Base-by-base conservation (phyloP, 179 eudicot species). In the Beta lomatogona region DNA sequence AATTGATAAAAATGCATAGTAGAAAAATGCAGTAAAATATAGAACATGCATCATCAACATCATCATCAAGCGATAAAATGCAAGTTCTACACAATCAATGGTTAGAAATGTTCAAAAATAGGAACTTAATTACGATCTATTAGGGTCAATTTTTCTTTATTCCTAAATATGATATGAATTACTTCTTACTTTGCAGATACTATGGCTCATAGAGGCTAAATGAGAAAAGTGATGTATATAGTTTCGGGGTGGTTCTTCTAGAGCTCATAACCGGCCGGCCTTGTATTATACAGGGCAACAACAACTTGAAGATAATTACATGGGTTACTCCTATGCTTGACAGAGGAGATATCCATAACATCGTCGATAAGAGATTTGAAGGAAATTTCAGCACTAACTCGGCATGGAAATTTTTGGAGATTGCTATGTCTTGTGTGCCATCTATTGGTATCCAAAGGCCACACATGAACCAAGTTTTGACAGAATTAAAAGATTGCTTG, bases 371-470 rank as follows among this genome's bases (percentile, higher is more conserved):
- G 21, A 84, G 76, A 11, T 4, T 81, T 9, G 61, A 69, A 4
- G 82, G 68, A 31, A 50, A 76, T 9, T 70, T 41, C 12, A 67
- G 3, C 41, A 44, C 16, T 10, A 73, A 73, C 50, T 68, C 84
- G 0, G 76, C 31, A 0, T 68, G 80, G 87, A 85, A 58, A 61
- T 57, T 71, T 14, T 16, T 78, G 4, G 84, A 85, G 10, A 74
- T 67, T 6, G 84, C 84, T 9, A 78, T 81, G 82, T 70, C 45
- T 6, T 81, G 84, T 68, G 84, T 85, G 13, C 18, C 67, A 16
- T 44, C 76, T 9, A 41, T 1, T 4, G 66, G 55, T 0, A 22
- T 50, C 19, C 79, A 81, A 63, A 78, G 87, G 72, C 84, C 82
- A 63, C 73, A 6, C 65, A 85, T 85, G 82, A 50, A 31, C 8